Evolutionary conservation across 192 early-diverging fungal species (phyloP).

Genomic region (Podila epicladia): DNA sequence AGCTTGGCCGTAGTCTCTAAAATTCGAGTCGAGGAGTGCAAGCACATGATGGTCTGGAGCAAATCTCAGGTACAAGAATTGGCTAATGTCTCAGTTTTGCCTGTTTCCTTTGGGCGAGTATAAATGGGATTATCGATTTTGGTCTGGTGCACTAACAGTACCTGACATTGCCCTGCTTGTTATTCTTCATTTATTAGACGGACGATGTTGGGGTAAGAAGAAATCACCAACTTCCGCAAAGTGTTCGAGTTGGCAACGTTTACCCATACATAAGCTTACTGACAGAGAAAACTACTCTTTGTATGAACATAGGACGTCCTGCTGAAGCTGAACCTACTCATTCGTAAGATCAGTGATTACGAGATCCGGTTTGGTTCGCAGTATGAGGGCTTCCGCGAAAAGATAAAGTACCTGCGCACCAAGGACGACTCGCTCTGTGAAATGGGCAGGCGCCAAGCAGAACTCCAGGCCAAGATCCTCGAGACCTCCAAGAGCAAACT

Average conservation of each 20-base stretch:
- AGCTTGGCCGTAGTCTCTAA: slow-evolving; percentile 40
- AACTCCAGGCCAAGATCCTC: slow-evolving; percentile 36
- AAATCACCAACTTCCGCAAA: neutral
- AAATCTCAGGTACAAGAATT: slow-evolving; percentile 29
- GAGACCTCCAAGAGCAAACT: slow-evolving; percentile 37
- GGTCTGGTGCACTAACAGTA: neutral
- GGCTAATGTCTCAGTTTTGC: neutral
- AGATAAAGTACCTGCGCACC: slow-evolving; percentile 48
- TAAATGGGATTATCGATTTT: neutral
- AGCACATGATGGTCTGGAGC: slow-evolving; percentile 52
- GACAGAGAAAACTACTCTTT: neutral
- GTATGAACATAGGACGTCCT: slow-evolving; percentile 24
- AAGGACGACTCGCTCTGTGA: slow-evolving; percentile 54
- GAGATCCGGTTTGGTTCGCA: slow-evolving; percentile 46
- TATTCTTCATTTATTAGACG: slow-evolving; percentile 15
- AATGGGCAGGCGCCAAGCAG: slow-evolving; percentile 43
- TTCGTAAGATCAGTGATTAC: slow-evolving; percentile 52
- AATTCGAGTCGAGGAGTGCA: slow-evolving; percentile 46
- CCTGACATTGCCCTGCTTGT: neutral
- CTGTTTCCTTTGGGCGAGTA: neutral
- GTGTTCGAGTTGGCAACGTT: neutral
- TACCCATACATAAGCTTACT: neutral
- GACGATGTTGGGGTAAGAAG: slow-evolving; percentile 36
- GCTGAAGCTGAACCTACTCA: slow-evolving; percentile 43
- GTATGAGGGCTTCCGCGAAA: slow-evolving; percentile 48